These are phyloP conservation scores for Agarophyton chilense DNA, from an alignment of 23 red algal genomes.

Conservation along the genomic window DNA sequence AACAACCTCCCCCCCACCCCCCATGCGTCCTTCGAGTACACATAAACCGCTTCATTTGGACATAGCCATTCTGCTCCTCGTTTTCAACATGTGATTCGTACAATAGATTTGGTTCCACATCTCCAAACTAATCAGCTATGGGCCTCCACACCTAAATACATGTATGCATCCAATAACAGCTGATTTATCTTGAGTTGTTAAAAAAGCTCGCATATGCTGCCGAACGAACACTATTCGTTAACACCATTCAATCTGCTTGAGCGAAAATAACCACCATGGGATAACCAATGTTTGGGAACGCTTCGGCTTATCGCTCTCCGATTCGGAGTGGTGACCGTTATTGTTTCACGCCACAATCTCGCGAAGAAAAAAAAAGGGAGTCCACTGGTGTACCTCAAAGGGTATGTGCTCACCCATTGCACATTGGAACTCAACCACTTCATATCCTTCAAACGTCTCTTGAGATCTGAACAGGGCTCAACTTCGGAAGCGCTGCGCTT, in stretches of 20 bases:
- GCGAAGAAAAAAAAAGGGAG: not conserved
- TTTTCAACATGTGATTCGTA: too few species aligned
- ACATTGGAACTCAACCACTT: not conserved
- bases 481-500: not conserved
- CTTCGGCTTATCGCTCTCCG: not conserved
- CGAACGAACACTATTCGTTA: not conserved
- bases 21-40: too few species aligned
- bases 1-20: too few species aligned
- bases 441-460: not conserved
- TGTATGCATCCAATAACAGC: not conserved
- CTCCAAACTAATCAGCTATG: not conserved
- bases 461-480: not conserved
- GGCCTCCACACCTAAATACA: not conserved
- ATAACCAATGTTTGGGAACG: not conserved
- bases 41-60: too few species aligned
- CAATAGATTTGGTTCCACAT: not conserved
- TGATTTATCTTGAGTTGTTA: not conserved
- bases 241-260: not conserved
- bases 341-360: not conserved
- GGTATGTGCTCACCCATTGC: not conserved
- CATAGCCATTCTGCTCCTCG: too few species aligned
- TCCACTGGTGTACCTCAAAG: not conserved
- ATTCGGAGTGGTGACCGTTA: not conserved
- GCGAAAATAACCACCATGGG: not conserved
- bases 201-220: not conserved